These are phyloP conservation scores for Larix sibirica DNA, from an alignment of 83 land plant genomes.

Conservation along the genomic window DNA sequence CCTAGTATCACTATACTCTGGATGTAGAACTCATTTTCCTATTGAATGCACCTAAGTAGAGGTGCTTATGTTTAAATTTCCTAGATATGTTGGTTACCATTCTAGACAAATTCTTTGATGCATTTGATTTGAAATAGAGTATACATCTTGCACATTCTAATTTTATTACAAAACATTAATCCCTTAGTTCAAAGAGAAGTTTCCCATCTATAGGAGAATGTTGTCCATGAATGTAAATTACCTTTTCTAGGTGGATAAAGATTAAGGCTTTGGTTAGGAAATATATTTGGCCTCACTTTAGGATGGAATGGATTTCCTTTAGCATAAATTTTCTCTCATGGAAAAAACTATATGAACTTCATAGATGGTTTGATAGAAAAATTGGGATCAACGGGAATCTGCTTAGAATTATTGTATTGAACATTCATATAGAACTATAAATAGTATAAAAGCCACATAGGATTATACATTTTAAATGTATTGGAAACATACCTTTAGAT, in stretches of 20 bases:
- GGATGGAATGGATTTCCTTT: not conserved
- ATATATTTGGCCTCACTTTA: not conserved
- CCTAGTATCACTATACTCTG: not conserved
- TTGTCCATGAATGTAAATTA: not conserved
- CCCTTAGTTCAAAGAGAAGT: not conserved
- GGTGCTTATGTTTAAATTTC: not conserved
- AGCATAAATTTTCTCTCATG: not conserved
- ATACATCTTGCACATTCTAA: not conserved
- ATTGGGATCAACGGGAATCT: not conserved
- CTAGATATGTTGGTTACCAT: not conserved
- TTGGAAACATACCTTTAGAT: not conserved
- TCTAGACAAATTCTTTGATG: not conserved
- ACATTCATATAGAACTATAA: not conserved
- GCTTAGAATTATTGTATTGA: conserved; percentile 8
- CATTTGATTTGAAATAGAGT: not conserved
- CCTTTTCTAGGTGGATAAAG: not conserved
- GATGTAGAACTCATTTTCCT: not conserved
- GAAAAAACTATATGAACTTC: not conserved
- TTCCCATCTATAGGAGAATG: not conserved
- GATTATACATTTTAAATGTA: not conserved
- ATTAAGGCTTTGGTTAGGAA: not conserved
- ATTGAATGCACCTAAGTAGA: not conserved
- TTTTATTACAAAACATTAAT: not conserved
- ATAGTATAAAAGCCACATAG: not conserved
- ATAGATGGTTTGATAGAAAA: not conserved